Conservation (phyloP, 768 basidiomycete species). For the Tephrocybe sp. region DNA sequence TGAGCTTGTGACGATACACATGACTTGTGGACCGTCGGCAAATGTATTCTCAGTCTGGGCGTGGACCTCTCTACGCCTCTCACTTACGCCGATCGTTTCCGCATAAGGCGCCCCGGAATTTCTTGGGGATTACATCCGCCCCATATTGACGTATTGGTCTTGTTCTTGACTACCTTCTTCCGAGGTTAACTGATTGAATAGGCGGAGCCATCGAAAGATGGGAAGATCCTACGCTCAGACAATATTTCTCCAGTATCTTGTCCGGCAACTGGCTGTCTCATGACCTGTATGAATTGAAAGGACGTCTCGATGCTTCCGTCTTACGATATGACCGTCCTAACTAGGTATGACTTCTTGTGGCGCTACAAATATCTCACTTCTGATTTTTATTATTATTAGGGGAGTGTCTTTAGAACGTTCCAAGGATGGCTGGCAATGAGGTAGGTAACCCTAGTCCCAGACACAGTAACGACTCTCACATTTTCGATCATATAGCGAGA, state of each 20-base stretch:
- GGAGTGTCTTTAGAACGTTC: slow-evolving; percentile 60
- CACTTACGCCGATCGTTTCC: slow-evolving; percentile 72
- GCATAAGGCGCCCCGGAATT: slow-evolving; percentile 68
- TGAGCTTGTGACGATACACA: no score
- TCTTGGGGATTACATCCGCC: slow-evolving; percentile 51
- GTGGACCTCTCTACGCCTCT: slow-evolving; percentile 65
- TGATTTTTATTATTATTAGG: slow-evolving; percentile 26
- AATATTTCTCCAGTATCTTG: slow-evolving; percentile 63
- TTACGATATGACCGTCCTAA: slow-evolving; percentile 62
- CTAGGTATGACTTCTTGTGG: slow-evolving; percentile 34
- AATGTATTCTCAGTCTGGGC: slow-evolving; percentile 38
- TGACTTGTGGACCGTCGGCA: no score
- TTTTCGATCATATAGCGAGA: slow-evolving; percentile 42
- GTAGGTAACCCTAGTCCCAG: slow-evolving; percentile 28
- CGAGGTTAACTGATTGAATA: slow-evolving; percentile 20
- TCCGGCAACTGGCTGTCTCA: slow-evolving; percentile 62
- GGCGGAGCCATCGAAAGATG: slow-evolving; percentile 78
- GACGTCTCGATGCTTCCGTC: slow-evolving; percentile 57
- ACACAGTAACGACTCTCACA: background rate
- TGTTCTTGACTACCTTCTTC: slow-evolving; percentile 3
- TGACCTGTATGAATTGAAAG: slow-evolving; percentile 64
- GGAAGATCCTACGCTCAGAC: slow-evolving; percentile 61
- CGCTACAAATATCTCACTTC: no score
- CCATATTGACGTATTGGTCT: slow-evolving; percentile 39
- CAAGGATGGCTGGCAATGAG: slow-evolving; percentile 80